Percentiles rank a stretch among this genome's conserved stretches.
Evolutionary conservation across 768 basidiomycete species (phyloP).

Genomic region (Guyanaporus albipodus): DNA sequence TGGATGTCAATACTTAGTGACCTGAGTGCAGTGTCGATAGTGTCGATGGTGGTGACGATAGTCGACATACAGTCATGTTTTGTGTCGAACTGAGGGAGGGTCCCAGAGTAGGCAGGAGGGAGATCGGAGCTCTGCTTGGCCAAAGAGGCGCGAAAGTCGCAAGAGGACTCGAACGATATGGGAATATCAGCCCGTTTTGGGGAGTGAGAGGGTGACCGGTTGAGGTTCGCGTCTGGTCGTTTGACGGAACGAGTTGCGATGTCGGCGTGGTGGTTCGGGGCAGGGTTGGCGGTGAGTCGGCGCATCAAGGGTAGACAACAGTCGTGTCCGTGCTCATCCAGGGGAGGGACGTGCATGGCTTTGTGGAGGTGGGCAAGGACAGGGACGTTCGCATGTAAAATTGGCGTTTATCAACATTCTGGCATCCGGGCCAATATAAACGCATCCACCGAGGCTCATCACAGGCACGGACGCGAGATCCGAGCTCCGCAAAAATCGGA

Average conservation of each 20-base stretch:
- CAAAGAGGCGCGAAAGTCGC: conserved; percentile 39
- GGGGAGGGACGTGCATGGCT: conserved; percentile 22
- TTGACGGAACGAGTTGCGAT: conserved; percentile 8
- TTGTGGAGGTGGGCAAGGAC: conserved; percentile 3
- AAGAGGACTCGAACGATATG: conserved; percentile 38
- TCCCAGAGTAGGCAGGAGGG: conserved; percentile 41
- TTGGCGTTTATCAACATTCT: conserved; percentile 30
- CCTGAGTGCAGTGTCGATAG: conserved; percentile 50
- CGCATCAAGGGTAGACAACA: conserved; percentile 23
- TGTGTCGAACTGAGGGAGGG: conserved; percentile 11
- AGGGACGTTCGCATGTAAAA: conserved; percentile 20
- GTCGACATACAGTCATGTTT: conserved; percentile 43
- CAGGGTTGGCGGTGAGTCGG: conserved; percentile 11
- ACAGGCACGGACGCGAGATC: conserved; percentile 24
- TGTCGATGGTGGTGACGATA: conserved; percentile 52
- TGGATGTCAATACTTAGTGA: conserved; percentile 69
- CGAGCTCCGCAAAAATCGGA: conserved; percentile 26
- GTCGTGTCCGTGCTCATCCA: conserved; percentile 20
- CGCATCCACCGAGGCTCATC: conserved; percentile 9
- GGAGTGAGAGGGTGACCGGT: conserved; percentile 7
- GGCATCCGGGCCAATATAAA: conserved; percentile 14
- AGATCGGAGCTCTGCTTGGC: conserved; percentile 23
- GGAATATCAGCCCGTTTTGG: too few relatives aligned
- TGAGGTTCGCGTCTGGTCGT: not conserved
- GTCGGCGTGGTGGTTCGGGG: not conserved